phyloP scores from a whole-genome alignment of 306 rosid genomes.

The Urtica urens region DNA sequence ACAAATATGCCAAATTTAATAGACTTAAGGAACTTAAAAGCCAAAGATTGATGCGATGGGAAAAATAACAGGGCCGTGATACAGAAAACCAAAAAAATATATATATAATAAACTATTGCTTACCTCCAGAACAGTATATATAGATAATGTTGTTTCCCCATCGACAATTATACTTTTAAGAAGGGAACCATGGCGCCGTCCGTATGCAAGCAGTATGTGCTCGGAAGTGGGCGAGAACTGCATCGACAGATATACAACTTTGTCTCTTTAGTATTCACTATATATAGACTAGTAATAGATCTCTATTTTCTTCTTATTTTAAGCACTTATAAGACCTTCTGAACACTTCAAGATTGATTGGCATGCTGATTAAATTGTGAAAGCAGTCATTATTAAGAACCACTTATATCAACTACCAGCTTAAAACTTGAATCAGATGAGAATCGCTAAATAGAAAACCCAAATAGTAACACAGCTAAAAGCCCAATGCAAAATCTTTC shows the following conservation, averaged over 20 bases:
- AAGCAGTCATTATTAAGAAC: no score
- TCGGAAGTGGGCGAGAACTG: conserved; percentile 57
- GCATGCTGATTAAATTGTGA: no score
- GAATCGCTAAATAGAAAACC: no score
- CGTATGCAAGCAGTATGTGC: conserved; percentile 47
- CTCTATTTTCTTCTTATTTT: background rate
- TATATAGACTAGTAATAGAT: background rate
- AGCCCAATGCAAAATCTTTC: no score
- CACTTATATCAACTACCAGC: no score
- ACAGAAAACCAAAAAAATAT: background rate
- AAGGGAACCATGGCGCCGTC: conserved; percentile 51
- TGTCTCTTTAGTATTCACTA: background rate
- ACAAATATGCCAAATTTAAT: background rate
- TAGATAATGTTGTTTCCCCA: conserved; percentile 82
- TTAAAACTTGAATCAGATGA: no score
- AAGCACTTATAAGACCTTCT: conserved; percentile 3
- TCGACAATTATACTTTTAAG: conserved; percentile 78
- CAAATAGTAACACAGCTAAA: no score
- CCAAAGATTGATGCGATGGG: background rate
- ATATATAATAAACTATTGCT: background rate
- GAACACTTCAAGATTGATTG: no score
- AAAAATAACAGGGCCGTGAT: conserved; percentile 37
- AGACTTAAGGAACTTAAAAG: background rate
- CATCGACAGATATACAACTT: conserved; percentile 9
- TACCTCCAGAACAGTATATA: conserved; percentile 95